A percentile compares a stretch with the other conserved stretches of the same genome.
Conservation (phyloP, 352 stramenopile species). For the Achlya hypogyna region DNA sequence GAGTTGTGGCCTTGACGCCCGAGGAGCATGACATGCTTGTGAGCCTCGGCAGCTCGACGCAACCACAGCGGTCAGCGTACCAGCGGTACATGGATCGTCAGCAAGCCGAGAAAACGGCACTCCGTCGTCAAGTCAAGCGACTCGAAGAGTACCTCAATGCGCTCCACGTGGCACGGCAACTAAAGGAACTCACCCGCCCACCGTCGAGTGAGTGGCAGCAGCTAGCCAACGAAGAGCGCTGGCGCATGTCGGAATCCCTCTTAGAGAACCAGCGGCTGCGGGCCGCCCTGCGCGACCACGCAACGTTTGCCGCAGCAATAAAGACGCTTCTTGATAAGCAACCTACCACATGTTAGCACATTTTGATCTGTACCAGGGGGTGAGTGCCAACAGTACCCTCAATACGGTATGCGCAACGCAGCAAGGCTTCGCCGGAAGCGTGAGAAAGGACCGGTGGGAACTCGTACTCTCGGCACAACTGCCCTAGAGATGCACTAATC, state of each 20-base stretch:
- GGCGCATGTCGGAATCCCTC: neutral
- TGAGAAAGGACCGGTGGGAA: too few relatives aligned
- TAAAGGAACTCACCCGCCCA: neutral
- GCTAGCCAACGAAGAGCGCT: neutral
- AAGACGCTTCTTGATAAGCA: neutral
- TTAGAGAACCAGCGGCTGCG: neutral
- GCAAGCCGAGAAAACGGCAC: neutral
- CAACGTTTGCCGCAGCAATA: neutral
- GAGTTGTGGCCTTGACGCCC: neutral
- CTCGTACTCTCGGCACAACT: too few relatives aligned
- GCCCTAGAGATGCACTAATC: too few relatives aligned
- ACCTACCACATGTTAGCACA: too few relatives aligned
- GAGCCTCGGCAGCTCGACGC: neutral
- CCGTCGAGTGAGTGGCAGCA: neutral
- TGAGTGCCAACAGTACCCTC: too few relatives aligned
- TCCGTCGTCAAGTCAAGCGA: neutral
- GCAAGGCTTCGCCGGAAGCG: too few relatives aligned
- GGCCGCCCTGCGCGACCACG: neutral
- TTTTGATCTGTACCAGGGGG: too few relatives aligned
- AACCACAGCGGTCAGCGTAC: neutral
- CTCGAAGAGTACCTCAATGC: neutral
- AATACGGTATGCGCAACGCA: too few relatives aligned
- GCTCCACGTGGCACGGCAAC: neutral
- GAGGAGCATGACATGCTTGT: neutral
- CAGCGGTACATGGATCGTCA: slow-evolving; percentile 2